Evolutionary conservation across 352 stramenopile species (phyloP).

Genomic region (Globisporangium nunn): DNA sequence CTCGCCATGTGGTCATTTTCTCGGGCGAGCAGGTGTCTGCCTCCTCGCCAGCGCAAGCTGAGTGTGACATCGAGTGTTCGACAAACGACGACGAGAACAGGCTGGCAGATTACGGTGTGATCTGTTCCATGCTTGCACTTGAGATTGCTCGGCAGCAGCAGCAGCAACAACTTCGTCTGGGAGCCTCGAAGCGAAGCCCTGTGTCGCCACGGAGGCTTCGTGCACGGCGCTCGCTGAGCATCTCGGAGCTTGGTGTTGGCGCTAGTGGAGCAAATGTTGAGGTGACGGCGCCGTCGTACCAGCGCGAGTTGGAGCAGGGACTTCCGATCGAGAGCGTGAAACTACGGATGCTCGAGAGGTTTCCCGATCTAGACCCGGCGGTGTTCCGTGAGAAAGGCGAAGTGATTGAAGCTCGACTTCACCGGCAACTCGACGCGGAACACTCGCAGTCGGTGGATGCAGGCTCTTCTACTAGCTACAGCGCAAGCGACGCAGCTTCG

Average conservation of each 20-base stretch:
- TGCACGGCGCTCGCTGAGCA: constrained; percentile 14
- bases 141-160: constrained; percentile 19
- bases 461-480: not conserved
- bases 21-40: not conserved
- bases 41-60: not conserved
- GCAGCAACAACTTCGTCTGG: not conserved
- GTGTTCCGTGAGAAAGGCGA: constrained; percentile 33
- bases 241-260: constrained; percentile 1
- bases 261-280: not conserved
- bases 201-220: constrained; percentile 15
- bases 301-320: constrained; percentile 39
- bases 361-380: constrained; percentile 36
- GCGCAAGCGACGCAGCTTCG: not conserved
- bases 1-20: constrained; percentile 24
- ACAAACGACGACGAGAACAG: constrained; percentile 18
- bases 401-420: constrained; percentile 26
- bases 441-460: not conserved
- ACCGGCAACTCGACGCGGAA: constrained; percentile 25
- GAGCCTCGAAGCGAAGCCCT: constrained; percentile 2
- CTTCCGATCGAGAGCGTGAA: constrained; percentile 53
- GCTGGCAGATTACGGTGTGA: constrained; percentile 30
- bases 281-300: constrained; percentile 17
- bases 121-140: constrained; percentile 32
- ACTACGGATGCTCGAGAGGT: constrained; percentile 38
- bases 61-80: constrained; percentile 6